phyloP scores from a whole-genome alignment of 1,284 basidiomycete species.

The Singerocomus inundabilis region DNA sequence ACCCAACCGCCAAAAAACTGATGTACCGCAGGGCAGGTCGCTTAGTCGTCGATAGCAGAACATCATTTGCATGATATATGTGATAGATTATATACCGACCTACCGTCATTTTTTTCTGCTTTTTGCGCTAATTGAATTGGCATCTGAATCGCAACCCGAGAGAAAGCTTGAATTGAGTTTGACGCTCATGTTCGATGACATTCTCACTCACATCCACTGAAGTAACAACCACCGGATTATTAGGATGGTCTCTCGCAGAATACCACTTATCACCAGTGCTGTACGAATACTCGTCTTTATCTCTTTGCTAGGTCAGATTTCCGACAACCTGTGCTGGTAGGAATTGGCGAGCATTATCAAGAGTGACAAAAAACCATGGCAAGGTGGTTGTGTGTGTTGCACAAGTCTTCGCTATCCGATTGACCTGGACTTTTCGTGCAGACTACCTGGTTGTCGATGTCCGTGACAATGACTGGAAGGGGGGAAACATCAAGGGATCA shows the following conservation, averaged over 20 bases:
- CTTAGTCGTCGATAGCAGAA: constrained; percentile 23
- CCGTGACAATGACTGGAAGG: constrained; percentile 70
- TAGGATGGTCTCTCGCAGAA: constrained; percentile 18
- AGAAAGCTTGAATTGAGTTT: background rate
- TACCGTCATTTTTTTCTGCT: constrained; percentile 5
- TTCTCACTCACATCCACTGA: constrained; percentile 4
- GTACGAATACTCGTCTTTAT: constrained; percentile 19
- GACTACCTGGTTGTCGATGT: constrained; percentile 79
- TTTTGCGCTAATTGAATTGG: constrained; percentile 1
- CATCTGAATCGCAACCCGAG: background rate
- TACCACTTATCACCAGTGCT: constrained; percentile 23
- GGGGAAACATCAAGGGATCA: constrained; percentile 71
- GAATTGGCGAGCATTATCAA: constrained; percentile 68
- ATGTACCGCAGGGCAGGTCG: constrained; percentile 23
- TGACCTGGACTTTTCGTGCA: constrained; percentile 4
- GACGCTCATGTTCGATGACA: constrained; percentile 9
- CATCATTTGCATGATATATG: constrained; percentile 5
- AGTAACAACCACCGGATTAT: background rate
- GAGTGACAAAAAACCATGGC: constrained; percentile 52
- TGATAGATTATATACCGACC: constrained; percentile 10
- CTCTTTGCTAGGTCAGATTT: constrained; percentile 4
- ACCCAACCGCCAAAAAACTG: constrained; percentile 18
- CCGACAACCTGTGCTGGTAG: constrained; percentile 36
- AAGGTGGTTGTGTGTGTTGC: constrained; percentile 25
- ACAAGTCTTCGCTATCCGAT: background rate